Evolutionary conservation across 768 basidiomycete species (phyloP).

Genomic region (Lactifluus volemus): DNA sequence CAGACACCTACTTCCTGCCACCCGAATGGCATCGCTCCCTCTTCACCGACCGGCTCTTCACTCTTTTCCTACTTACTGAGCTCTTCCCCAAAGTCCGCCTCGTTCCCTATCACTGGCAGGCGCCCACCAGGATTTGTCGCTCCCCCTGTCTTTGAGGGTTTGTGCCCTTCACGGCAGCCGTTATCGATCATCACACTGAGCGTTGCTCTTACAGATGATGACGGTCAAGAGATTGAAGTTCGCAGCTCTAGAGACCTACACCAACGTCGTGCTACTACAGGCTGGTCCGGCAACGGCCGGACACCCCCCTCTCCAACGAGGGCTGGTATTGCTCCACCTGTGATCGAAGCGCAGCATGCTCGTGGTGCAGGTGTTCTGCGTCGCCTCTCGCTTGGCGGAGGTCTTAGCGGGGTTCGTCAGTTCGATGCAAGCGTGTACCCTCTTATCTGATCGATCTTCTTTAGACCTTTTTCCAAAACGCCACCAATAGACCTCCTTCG

Average conservation of each 20-base stretch:
- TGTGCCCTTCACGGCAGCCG: background rate
- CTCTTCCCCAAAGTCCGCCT: constrained; percentile 9
- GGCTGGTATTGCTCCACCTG: constrained; percentile 21
- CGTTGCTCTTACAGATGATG: constrained; percentile 8
- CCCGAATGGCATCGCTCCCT: constrained; percentile 3
- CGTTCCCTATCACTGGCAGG: constrained; percentile 6
- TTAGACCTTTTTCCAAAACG: constrained; percentile 13
- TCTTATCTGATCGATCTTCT: constrained; percentile 9
- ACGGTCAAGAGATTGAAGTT: constrained; percentile 9
- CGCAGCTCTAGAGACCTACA: background rate
- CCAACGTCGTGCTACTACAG: constrained; percentile 50
- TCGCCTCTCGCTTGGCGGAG: constrained; percentile 60
- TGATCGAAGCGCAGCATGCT: constrained; percentile 40
- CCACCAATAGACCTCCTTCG: constrained; percentile 3
- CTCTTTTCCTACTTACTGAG: constrained; percentile 18
- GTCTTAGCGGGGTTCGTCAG: constrained; percentile 47
- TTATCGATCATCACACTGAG: background rate
- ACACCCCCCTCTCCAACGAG: constrained; percentile 38
- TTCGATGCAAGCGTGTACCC: background rate
- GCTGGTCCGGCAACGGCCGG: constrained; percentile 39
- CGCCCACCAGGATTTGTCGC: constrained; percentile 9
- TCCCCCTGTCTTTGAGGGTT: constrained; percentile 20
- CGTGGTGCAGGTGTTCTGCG: constrained; percentile 65
- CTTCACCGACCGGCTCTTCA: constrained; percentile 17
- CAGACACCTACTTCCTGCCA: constrained; percentile 14